These are phyloP conservation scores for Halenospora varia DNA, from an alignment of 495 filamentous ascomycete species.

Conservation along the genomic window DNA sequence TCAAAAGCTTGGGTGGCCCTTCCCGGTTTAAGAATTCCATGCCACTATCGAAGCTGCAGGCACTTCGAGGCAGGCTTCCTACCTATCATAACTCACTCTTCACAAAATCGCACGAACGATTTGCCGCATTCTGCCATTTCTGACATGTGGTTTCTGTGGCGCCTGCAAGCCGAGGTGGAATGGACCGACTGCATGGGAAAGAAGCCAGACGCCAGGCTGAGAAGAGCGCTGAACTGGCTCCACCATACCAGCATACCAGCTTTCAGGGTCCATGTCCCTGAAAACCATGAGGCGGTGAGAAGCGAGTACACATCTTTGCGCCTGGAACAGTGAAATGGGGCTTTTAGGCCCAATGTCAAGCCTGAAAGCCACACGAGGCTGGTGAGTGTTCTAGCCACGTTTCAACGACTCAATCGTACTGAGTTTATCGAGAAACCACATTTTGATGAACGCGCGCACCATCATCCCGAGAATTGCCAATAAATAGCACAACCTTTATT, in stretches of 20 bases:
- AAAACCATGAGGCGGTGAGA: conserved; percentile 8
- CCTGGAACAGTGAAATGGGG: too few species aligned
- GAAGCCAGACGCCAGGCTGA: neutral
- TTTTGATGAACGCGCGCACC: too few species aligned
- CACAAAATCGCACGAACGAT: neutral
- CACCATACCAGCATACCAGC: neutral
- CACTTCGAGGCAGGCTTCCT: too few species aligned
- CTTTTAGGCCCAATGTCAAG: neutral
- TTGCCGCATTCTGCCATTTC: neutral
- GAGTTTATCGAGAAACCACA: too few species aligned
- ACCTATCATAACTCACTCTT: neutral
- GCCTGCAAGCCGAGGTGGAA: neutral
- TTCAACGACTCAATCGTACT: too few species aligned
- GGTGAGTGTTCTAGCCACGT: too few species aligned
- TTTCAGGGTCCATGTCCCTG: conserved; percentile 15
- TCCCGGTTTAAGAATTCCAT: neutral
- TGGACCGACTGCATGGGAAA: neutral
- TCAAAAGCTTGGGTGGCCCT: neutral
- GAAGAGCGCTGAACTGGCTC: neutral
- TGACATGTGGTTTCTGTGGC: neutral
- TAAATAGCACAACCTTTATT: too few species aligned
- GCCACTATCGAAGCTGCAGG: neutral
- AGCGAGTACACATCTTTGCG: neutral
- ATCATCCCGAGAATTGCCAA: too few species aligned
- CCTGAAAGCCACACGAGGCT: too few species aligned